Evolutionary conservation across 371 early-diverging fungal species (phyloP).

Genomic region (Mortierella sp.): DNA sequence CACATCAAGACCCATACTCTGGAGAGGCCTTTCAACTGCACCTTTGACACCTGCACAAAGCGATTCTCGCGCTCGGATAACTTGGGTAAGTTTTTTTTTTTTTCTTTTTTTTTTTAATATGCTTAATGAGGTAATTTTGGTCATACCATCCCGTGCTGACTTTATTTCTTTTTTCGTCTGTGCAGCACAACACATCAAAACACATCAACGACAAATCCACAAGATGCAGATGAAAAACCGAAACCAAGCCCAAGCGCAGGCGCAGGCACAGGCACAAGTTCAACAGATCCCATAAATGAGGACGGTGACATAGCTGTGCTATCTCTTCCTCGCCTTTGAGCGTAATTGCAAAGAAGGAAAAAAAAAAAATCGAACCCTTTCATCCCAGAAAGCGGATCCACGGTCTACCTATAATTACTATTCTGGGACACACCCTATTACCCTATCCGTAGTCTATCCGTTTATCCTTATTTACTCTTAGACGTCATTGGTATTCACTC

Average conservation of each 20-base stretch:
- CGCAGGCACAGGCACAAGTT: slow-evolving; percentile 31
- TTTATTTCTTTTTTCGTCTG: background rate
- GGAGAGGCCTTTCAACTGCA: slow-evolving; percentile 77
- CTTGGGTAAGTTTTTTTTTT: slow-evolving; percentile 44
- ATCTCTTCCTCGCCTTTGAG: no score
- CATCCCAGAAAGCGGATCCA: no score
- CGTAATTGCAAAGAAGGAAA: no score
- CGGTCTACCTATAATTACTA: no score
- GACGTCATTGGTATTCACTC: no score
- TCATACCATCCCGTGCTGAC: no score
- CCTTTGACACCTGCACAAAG: slow-evolving; percentile 77
- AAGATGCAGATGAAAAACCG: slow-evolving; percentile 47
- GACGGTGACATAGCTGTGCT: background rate
- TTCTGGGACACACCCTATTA: no score
- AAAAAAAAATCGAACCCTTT: no score
- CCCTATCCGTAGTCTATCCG: no score
- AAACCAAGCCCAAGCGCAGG: slow-evolving; percentile 44
- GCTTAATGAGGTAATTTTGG: no score
- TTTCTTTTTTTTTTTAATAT: background rate
- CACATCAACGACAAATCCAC: slow-evolving; percentile 63
- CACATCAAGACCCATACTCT: slow-evolving; percentile 80
- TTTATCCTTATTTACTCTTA: no score
- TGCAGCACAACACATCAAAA: slow-evolving; percentile 71
- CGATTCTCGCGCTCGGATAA: slow-evolving; percentile 86
- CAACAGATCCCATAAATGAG: slow-evolving; percentile 21